Evolutionary conservation across 371 early-diverging fungal species (phyloP).

Genomic region (Quaeritorhiza haematococci): DNA sequence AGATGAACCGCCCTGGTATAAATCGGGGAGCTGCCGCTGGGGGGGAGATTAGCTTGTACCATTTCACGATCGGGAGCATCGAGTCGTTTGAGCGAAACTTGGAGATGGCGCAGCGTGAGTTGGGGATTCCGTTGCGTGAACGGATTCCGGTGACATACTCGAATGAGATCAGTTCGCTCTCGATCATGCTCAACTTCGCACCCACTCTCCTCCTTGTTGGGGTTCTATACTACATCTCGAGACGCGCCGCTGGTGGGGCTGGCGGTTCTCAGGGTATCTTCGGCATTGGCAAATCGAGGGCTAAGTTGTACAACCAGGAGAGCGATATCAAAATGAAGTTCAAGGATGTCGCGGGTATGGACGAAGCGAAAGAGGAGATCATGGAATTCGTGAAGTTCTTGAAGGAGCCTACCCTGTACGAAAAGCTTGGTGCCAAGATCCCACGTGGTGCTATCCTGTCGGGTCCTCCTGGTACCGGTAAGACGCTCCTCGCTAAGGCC

Average conservation of each 20-base stretch:
- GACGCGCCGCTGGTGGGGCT: conserved; percentile 66
- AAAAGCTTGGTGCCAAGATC: conserved; percentile 97
- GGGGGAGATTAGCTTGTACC: conserved; percentile 25
- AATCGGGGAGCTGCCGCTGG: conserved; percentile 17
- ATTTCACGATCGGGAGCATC: conserved; percentile 92
- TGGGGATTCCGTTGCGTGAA: conserved; percentile 82
- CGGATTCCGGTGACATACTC: conserved; percentile 86
- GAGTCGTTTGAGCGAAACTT: conserved; percentile 90
- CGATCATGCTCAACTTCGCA: conserved; percentile 78
- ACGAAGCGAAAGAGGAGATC: conserved; percentile 99
- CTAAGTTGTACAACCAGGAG: conserved; percentile 95
- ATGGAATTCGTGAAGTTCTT: conserved; percentile 99
- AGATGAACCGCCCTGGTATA: conserved; percentile 24
- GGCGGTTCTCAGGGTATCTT: conserved; percentile 75
- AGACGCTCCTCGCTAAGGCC: conserved; percentile 97
- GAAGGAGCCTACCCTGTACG: conserved; percentile 95
- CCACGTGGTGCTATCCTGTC: conserved; percentile 99
- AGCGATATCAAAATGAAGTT: conserved; percentile 92
- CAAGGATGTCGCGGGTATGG: conserved; percentile 99
- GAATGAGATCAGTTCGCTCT: conserved; percentile 66
- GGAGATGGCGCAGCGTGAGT: conserved; percentile 84
- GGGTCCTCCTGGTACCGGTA: conserved; percentile 98
- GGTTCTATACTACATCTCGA: conserved; percentile 77
- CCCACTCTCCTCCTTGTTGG: conserved; percentile 90
- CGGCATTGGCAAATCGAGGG: conserved; percentile 93